A percentile compares a stretch with the other conserved stretches of the same genome.
Evolutionary conservation across 2,329 filamentous ascomycete genomes (phyloP).

Genomic region (Ceratocystiopsis minuta): DNA sequence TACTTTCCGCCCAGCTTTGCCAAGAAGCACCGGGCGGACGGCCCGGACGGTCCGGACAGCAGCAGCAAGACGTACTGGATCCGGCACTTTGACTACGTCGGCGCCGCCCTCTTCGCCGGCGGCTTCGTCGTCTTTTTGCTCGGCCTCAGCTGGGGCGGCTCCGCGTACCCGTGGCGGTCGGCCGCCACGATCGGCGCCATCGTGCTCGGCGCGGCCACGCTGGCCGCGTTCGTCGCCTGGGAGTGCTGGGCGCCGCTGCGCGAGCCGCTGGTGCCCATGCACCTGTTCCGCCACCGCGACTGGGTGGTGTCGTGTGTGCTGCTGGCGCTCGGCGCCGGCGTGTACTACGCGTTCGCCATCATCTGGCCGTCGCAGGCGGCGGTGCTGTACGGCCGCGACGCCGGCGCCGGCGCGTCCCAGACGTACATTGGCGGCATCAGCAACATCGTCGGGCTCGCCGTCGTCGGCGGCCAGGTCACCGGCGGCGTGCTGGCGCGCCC

Average conservation of each 20-base stretch:
- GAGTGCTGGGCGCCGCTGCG: conserved; percentile 17
- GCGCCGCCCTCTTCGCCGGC: conserved; percentile 27
- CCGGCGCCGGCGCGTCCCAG: too few species aligned
- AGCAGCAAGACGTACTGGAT: conserved; percentile 6
- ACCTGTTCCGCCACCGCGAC: conserved; percentile 16
- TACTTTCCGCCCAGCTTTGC: conserved; percentile 9
- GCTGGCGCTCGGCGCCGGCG: conserved; percentile 15
- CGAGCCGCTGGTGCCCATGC: conserved; percentile 19
- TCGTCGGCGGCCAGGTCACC: conserved; percentile 13
- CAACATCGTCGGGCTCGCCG: conserved; percentile 10
- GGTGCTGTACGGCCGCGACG: conserved; percentile 11
- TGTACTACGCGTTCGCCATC: too few species aligned
- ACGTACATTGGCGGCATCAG: conserved; percentile 10
- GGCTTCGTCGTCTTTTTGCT: conserved; percentile 29
- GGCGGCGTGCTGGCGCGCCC: conserved; percentile 10
- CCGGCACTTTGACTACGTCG: conserved; percentile 26
- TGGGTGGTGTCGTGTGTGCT: conserved; percentile 14
- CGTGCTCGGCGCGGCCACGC: conserved; percentile 6
- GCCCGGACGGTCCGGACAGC: too few species aligned
- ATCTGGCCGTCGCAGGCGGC: conserved; percentile 14
- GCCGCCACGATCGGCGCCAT: conserved; percentile 13
- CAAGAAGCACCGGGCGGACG: conserved; percentile 8
- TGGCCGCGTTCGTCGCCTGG: conserved; percentile 10
- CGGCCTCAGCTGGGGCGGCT: conserved; percentile 28
- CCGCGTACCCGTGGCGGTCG: conserved; percentile 20